Conservation (phyloP, 306 rosid genomes). For the Lathyrus sativus region DNA sequence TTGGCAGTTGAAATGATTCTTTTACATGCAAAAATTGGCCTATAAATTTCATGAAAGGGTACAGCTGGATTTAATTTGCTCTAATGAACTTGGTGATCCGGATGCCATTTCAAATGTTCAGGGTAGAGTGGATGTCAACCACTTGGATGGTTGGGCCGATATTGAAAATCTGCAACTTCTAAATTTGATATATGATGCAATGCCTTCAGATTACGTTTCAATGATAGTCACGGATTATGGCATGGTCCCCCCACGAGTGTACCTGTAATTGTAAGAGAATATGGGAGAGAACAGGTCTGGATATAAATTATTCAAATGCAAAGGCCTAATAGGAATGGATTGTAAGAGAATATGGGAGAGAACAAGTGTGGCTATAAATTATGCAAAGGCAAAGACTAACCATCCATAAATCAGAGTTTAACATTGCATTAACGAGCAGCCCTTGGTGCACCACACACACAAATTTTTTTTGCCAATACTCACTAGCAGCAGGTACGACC, state of each 20-base stretch:
- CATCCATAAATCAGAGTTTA: too few relatives aligned
- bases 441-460: too few relatives aligned
- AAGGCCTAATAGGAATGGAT: too few relatives aligned
- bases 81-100: constrained; percentile 65
- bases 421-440: too few relatives aligned
- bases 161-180: constrained; percentile 55
- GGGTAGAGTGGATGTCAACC: constrained; percentile 49
- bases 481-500: too few relatives aligned
- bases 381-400: too few relatives aligned
- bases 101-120: constrained; percentile 49
- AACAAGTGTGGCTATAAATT: too few relatives aligned
- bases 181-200: constrained; percentile 63
- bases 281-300: constrained; percentile 60
- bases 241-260: constrained; percentile 70
- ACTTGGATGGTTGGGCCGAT: constrained; percentile 56
- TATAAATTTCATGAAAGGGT: too few relatives aligned
- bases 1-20: too few relatives aligned
- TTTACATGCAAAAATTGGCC: too few relatives aligned
- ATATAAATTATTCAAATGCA: constrained; percentile 40
- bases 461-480: too few relatives aligned
- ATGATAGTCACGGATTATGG: constrained; percentile 59
- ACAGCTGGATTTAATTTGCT: constrained; percentile 66
- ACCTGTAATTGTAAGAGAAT: constrained; percentile 67
- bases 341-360: too few relatives aligned
- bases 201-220: constrained; percentile 60